Conservation (phyloP, 352 stramenopile genomes). For the Pythium insidiosum region DNA sequence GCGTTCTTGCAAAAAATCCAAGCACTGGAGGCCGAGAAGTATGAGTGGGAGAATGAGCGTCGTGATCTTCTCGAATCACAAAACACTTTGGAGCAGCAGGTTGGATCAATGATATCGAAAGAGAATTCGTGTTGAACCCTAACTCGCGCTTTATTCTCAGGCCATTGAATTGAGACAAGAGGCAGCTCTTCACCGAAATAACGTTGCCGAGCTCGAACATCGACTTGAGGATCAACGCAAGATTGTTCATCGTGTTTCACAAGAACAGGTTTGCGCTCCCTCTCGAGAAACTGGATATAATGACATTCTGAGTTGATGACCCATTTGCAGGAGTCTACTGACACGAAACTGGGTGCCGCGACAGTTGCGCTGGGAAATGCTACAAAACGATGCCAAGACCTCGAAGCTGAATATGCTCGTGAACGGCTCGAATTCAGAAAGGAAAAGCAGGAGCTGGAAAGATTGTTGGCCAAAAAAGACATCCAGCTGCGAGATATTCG, state of each 20-base stretch:
- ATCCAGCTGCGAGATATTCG: neutral
- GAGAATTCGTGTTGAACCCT: too few species aligned
- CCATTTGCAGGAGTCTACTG: neutral
- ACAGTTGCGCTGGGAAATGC: neutral
- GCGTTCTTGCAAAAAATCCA: too few species aligned
- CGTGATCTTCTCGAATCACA: neutral
- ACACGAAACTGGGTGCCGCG: neutral
- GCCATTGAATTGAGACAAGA: too few species aligned
- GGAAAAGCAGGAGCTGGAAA: neutral
- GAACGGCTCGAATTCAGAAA: neutral
- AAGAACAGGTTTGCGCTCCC: too few species aligned
- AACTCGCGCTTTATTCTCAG: too few species aligned
- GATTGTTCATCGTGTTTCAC: too few species aligned
- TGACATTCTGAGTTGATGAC: neutral
- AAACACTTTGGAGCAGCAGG: too few species aligned
- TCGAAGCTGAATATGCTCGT: neutral
- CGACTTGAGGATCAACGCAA: too few species aligned
- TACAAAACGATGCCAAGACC: neutral
- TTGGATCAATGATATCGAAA: too few species aligned
- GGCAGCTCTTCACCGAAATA: too few species aligned
- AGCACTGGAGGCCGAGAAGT: too few species aligned
- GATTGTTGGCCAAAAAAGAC: neutral
- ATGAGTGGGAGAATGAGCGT: neutral
- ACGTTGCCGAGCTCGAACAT: too few species aligned
- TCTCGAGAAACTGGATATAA: neutral